Evolutionary conservation across 176 grass and related monocot genomes (phyloP), one percentile per base, ranked within the genome.

Genomic region (Aechmea fasciata): DNA sequence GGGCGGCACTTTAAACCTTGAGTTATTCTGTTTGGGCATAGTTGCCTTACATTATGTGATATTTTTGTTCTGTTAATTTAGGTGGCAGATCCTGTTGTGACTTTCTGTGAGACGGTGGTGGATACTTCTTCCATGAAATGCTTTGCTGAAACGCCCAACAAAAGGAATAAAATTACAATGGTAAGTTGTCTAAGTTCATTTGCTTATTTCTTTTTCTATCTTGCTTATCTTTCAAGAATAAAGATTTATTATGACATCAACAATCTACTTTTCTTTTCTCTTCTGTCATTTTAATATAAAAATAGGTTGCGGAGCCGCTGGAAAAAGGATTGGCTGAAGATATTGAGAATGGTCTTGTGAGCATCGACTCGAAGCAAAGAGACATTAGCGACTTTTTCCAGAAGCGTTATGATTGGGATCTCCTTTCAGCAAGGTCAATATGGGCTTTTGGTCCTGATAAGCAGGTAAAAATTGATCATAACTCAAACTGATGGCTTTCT

Each of bases 91-190:
- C 94, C 94, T 62, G 94, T 93, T 81, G 94, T 99, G 59, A 93
- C 94, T 15, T 99, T 93, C 83, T 99, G 94, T 72, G 89, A 99
- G 76, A 99, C 89, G 23, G 94, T 99, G 69, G 86, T 92, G 78
- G 94, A 99, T 62, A 99, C 89, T 41, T 99, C 94, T 69, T 99
- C 94, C 3, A 99, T 99, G 86, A 92, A 99, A 78, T 99, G 94
- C 71, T 99, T 93, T 87, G 94, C 94, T 63, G 94, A 99, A 86
- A 99, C 94, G 65, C 94, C 94, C 48, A 99, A 99, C 86, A 93
- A 99, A 75, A 93, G 85, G 82, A 99, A 90, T 75, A 99, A 99
- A 93, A 88, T 99, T 80, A 99, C 94, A 3, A 93, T 99, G 94
- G 94, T 97, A 47, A 59, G 76, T 57, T 73, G 29, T 24, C 51